These are phyloP conservation scores for Russula lepida DNA, from an alignment of 768 basidiomycete species.

Conservation along the genomic window DNA sequence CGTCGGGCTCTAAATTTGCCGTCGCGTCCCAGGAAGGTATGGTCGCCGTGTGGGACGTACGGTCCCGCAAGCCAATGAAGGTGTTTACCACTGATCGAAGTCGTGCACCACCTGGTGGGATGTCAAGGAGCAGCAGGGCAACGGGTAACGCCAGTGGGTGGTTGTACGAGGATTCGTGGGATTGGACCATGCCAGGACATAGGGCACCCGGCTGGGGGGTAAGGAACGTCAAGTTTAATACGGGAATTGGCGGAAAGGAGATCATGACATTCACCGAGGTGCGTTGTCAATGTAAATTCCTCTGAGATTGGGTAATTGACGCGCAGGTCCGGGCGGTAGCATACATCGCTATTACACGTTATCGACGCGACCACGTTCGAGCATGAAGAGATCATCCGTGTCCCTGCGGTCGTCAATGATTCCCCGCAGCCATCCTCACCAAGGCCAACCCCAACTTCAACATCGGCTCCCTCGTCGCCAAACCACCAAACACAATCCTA, in stretches of 20 bases:
- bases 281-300: slow-evolving; percentile 17
- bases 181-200: slow-evolving; percentile 46
- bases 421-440: slow-evolving; percentile 17
- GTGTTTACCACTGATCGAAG: slow-evolving; percentile 50
- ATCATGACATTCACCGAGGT: slow-evolving; percentile 90
- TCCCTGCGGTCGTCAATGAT: slow-evolving; percentile 36
- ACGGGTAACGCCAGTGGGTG: slow-evolving; percentile 41
- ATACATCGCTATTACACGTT: slow-evolving; percentile 73
- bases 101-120: slow-evolving; percentile 24
- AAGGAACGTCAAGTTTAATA: slow-evolving; percentile 78
- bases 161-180: slow-evolving; percentile 57
- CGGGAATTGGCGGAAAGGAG: slow-evolving; percentile 52
- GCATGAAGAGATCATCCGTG: slow-evolving; percentile 56
- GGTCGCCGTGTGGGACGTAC: slow-evolving; percentile 76
- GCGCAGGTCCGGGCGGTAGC: slow-evolving; percentile 36
- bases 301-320: background rate
- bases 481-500: slow-evolving; percentile 12
- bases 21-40: slow-evolving; percentile 78
- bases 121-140: slow-evolving; percentile 22
- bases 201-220: slow-evolving; percentile 76
- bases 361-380: slow-evolving; percentile 85
- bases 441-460: slow-evolving; percentile 14
- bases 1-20: slow-evolving; percentile 70
- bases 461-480: background rate
- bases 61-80: slow-evolving; percentile 62